phyloP scores from a whole-genome alignment of 495 filamentous ascomycete genomes.

The Bryoglossum gracile region DNA sequence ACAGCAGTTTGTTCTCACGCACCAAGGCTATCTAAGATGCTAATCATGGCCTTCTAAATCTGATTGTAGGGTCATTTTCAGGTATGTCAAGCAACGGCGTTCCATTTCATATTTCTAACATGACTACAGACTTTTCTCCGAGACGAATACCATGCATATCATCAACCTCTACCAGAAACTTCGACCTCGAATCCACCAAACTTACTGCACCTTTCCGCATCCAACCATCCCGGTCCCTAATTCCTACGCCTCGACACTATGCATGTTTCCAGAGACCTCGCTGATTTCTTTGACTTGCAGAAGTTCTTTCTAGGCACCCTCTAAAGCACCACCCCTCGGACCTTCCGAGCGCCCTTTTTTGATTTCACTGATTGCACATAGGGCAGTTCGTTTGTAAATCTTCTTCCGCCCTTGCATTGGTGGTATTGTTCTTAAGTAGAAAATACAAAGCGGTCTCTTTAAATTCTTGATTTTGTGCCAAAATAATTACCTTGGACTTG shows the following conservation, averaged over 20 bases:
- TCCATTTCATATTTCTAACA: background rate
- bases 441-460: slow-evolving; percentile 1
- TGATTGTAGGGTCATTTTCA: slow-evolving; percentile 24
- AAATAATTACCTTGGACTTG: too few species aligned
- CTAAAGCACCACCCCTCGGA: background rate
- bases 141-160: too few species aligned
- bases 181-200: too few species aligned
- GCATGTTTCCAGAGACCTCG: too few species aligned
- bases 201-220: too few species aligned
- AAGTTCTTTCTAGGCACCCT: background rate
- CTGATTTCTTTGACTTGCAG: too few species aligned
- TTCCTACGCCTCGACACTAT: too few species aligned
- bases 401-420: slow-evolving; percentile 1
- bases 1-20: slow-evolving; percentile 91
- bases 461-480: too few species aligned
- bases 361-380: slow-evolving; percentile 24
- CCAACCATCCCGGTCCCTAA: too few species aligned
- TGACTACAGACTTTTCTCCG: background rate
- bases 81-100: slow-evolving; percentile 5
- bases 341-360: slow-evolving; percentile 1
- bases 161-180: too few species aligned
- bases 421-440: slow-evolving; percentile 10
- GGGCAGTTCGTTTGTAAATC: slow-evolving; percentile 17
- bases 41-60: slow-evolving; percentile 35
- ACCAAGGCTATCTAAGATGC: slow-evolving; percentile 60